Base-by-base conservation (phyloP, 768 basidiomycete genomes). In the Termitomyces eurrhizus region DNA sequence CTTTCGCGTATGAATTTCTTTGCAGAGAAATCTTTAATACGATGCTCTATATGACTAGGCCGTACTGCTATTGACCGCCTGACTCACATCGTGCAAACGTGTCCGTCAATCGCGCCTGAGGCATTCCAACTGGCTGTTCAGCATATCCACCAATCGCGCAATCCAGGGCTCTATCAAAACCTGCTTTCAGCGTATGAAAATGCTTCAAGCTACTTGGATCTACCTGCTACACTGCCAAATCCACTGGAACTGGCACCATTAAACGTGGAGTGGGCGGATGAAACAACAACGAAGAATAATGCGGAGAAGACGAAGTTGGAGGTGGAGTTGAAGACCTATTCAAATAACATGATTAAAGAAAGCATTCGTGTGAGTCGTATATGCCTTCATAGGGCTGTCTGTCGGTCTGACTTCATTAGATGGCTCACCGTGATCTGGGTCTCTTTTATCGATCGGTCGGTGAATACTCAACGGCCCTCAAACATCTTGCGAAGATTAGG, bases 341-440 rank as follows among this genome's bases (percentile, higher is more conserved):
- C 87, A 64, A 95, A 92, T 67, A 98, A 97, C 72, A 89, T 98
- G 88, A 97, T 98, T 80, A 98, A 97, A 75, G 96, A 98, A 81
- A 95, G 92, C 80, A 95, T 97, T 66, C 80, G 96, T 68, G 94
- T 96, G 70, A 69, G 82, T 77, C 24, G 36, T 51, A 45, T 61
- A 41, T n/a, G 7, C 18, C 37, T 35, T 50, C 50, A 8, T 21
- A 13, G 24, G 13, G 14, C 13, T 33, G 14, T 37, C 21, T 14
- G 8, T 45, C 32, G 21, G 48, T 29, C 33, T 60, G 35, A 62
- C 56, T 45, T 50, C 26, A 42, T 32, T 70, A 95, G 93, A 93
- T 96, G 92, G 91, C 85, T 0, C 87, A 95, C 73, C 82, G 95
- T 58, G 95, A 98, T 67, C 79, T 97, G 41, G 95, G 90, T 9